Base-by-base conservation (phyloP, 1,284 basidiomycete species). In the Leccinum pachyderme region DNA sequence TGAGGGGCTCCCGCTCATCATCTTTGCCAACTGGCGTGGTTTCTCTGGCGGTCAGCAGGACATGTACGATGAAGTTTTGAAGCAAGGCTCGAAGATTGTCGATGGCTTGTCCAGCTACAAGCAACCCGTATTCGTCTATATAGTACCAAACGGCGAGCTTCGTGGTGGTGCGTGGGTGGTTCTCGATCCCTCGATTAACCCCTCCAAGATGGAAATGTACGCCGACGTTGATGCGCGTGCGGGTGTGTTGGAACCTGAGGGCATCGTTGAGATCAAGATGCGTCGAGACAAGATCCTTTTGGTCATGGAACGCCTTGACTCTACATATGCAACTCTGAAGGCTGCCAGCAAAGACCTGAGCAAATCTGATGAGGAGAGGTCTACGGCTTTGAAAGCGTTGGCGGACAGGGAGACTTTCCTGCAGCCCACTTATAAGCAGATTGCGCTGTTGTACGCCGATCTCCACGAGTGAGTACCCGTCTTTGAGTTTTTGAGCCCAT, bases 81-180 rank as follows among this genome's bases (percentile, higher is more conserved):
- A 96, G 75, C 92, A 95, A 71, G 93, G 93, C 48, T 90, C 93
- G 39, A 96, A 95, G 77, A 99, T 99, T 62, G 97, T 99, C 73
- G 97, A 99, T 71, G 97, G 96, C 45, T 82, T 99, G 35, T 95
- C 94, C 49, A 87, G 84, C 71, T 99, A 98, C 83, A 96, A 93
- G 75, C 94, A 97, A 67, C 97, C 97, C n/a, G 91, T 98, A 61
- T 98, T 98, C 71, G 93, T 99, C 56, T 98, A 99, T 78, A 95
- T 99, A 60, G 90, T 98, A 9, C 97, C 97, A 32, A 97, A 98
- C 67, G 97, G 96, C 63, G 97, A 99, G 75, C 86, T 99, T 48
- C 95, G 97, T 71, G 97, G 97, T 72, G 97, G 97, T 70, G 97
- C 97, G 44, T 99, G 96, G 95, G 97, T 99, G 62, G 97, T 99